phyloP scores from a whole-genome alignment of 495 filamentous ascomycete genomes.

The Xylaria longipes region DNA sequence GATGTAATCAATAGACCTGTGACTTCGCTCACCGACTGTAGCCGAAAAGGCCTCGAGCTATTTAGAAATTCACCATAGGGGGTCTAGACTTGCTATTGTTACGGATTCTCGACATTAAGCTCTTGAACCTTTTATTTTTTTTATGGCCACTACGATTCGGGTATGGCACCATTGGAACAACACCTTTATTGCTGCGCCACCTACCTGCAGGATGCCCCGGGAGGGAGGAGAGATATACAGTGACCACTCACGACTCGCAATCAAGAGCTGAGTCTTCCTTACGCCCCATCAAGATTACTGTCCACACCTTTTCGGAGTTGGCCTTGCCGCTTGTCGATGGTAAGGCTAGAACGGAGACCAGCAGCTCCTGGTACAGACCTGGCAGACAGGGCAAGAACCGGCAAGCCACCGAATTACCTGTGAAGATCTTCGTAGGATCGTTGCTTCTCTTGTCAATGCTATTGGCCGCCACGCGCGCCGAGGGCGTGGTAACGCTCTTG shows the following conservation, averaged over 20 bases:
- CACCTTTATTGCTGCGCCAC: conserved; percentile 18
- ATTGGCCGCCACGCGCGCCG: conserved; percentile 26
- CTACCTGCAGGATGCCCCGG: conserved; percentile 7
- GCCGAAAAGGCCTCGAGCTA: not conserved
- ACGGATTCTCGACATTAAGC: not conserved
- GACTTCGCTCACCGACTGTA: conserved; percentile 11
- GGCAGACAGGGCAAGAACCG: conserved; percentile 1
- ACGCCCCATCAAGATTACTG: conserved; percentile 21
- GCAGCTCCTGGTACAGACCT: not conserved
- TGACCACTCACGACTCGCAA: conserved; percentile 10
- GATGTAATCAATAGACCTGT: not conserved
- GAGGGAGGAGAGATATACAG: not conserved
- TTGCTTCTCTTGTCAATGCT: not conserved
- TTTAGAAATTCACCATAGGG: not conserved
- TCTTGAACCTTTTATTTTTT: not conserved
- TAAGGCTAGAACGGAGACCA: conserved; percentile 23
- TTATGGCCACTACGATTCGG: not conserved
- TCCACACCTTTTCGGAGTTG: conserved; percentile 23
- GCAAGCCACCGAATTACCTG: conserved; percentile 18
- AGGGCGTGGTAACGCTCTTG: conserved; percentile 19
- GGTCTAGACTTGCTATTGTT: not conserved
- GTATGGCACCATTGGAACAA: not conserved
- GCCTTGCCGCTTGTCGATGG: conserved; percentile 1
- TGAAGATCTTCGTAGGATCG: conserved; percentile 21
- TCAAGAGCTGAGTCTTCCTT: conserved; percentile 1